Evolutionary conservation across 805 yeast species (phyloP).

Genomic region (Yamadazyma laniorum): DNA sequence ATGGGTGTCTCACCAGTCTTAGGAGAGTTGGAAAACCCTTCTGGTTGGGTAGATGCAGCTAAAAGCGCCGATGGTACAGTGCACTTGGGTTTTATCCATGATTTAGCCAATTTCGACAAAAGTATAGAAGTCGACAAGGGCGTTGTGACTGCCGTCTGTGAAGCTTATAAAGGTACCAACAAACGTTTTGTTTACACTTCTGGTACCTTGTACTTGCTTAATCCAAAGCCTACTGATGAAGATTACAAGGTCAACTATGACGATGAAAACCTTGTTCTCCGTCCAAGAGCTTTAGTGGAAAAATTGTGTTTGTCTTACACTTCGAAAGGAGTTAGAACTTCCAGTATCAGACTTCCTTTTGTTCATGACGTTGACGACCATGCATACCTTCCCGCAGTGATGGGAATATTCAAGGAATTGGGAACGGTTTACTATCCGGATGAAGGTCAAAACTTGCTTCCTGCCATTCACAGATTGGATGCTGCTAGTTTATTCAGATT

Average conservation of each 20-base stretch:
- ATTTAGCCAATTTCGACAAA: constrained; percentile 20
- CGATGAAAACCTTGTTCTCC: too few relatives aligned
- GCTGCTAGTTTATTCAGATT: constrained; percentile 26
- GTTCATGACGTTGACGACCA: constrained; percentile 32
- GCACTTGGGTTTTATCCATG: constrained; percentile 36
- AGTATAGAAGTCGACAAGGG: constrained; percentile 20
- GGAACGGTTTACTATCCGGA: constrained; percentile 35
- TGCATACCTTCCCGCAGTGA: constrained; percentile 21
- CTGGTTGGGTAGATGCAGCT: constrained; percentile 24
- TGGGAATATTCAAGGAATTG: constrained; percentile 27
- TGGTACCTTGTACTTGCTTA: not conserved
- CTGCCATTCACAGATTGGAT: constrained; percentile 30
- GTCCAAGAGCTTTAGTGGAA: constrained; percentile 1
- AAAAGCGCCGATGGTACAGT: constrained; percentile 32
- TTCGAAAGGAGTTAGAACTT: constrained; percentile 20
- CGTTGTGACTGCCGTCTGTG: constrained; percentile 25
- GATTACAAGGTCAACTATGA: not conserved
- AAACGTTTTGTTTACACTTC: constrained; percentile 21
- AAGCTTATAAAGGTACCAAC: constrained; percentile 26
- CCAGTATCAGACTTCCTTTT: constrained; percentile 26
- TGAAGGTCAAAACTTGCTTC: constrained; percentile 25
- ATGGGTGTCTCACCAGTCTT: constrained; percentile 19
- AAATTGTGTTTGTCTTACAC: constrained; percentile 7
- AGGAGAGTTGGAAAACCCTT: constrained; percentile 30
- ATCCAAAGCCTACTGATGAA: not conserved